Evolutionary conservation across 345 rosid genomes (phyloP), one percentile per base, ranked within the genome.

Genomic region (Microthlaspi erraticum): DNA sequence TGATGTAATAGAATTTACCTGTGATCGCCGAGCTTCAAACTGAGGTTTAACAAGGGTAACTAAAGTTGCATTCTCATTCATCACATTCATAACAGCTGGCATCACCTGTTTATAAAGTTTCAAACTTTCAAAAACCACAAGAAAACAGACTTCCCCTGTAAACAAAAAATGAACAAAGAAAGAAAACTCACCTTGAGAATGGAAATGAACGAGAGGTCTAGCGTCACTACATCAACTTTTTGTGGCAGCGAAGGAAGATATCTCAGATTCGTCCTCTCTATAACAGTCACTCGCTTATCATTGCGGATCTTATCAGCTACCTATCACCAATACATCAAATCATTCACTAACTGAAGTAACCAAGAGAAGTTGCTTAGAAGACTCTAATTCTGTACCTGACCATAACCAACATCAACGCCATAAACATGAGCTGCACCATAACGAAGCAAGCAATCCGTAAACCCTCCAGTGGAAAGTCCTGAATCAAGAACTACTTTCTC

Each of bases 341-440:
- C 14, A 8, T 10, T 3, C 42, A 52, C n/a, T 17, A 7, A 70
- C 32, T 10, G 29, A 29, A 67, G 39, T 39, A 70, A 63, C 1
- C 37, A 37, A 0, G 33, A 60, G 59, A 51, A 53, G 61, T 11
- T 33, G 36, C 48, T 50, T 8, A 16, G 4, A 7, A 38, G 17
- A 39, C 38, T 43, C 42, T n/a, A 16, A 13, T 32, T 10, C 34
- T 26, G 19, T 44, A 91, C 99, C 91, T 94, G 96, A 53, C 98
- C 97, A 17, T 91, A 89, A 70, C 99, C 97, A 12, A 94, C 99
- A 81, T 94, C 99, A 64, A 94, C 93, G 51, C 99, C 98, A 81
- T 94, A 89, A 49, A 91, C 99, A 79, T 78, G 84, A 37, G 93
- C 85, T 44, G 99, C 99, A 36, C 96, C 93, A 77, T 86, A 64